phyloP scores from a whole-genome alignment of 139 green algal species.

The Trebouxia sp. region DNA sequence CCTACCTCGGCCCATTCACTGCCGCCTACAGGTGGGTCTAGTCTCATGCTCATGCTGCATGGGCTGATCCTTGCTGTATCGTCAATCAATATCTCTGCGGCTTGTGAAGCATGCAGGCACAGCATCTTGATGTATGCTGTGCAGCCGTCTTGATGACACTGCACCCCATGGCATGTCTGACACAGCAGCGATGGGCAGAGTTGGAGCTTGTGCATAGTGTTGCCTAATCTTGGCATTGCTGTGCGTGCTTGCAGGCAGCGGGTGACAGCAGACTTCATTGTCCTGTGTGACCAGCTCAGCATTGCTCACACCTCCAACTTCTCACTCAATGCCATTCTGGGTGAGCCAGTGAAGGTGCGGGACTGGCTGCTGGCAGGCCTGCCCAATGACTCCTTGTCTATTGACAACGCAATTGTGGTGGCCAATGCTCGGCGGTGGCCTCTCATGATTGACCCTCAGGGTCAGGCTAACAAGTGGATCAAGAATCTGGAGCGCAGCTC shows the following conservation, averaged over 20 bases:
- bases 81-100: too few relatives aligned
- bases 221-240: too few relatives aligned
- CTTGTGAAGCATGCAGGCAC: not conserved
- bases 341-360: constrained; percentile 64
- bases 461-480: constrained; percentile 84
- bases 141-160: too few relatives aligned
- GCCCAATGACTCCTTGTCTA: constrained; percentile 77
- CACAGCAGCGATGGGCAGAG: too few relatives aligned
- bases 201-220: too few relatives aligned
- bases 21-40: constrained; percentile 30
- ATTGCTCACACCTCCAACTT: constrained; percentile 61
- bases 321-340: constrained; percentile 57
- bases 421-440: constrained; percentile 68
- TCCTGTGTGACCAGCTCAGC: constrained; percentile 46
- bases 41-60: too few relatives aligned
- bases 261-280: constrained; percentile 53
- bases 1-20: constrained; percentile 78
- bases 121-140: not conserved
- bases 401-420: constrained; percentile 78
- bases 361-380: constrained; percentile 75
- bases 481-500: constrained; percentile 57
- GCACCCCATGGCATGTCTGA: too few relatives aligned
- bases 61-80: not conserved
- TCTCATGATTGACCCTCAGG: constrained; percentile 77
- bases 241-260: constrained; percentile 48